Conservation (phyloP, 768 basidiomycete genomes). For the Boletus rubescentipes region DNA sequence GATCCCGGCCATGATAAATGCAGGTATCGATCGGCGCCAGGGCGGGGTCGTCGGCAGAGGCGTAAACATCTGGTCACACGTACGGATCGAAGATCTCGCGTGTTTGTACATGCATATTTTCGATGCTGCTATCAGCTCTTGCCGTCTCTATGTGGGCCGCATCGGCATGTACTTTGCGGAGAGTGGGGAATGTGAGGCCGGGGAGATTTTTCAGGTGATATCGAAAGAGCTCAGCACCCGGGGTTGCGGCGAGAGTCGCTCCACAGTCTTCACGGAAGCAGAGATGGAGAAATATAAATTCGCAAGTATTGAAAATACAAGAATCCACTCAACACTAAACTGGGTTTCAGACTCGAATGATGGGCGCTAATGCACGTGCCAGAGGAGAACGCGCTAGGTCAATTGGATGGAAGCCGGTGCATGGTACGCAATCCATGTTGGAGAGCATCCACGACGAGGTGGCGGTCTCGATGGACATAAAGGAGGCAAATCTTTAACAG, state of each 20-base stretch:
- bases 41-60: conserved; percentile 59
- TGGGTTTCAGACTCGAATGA: conserved; percentile 9
- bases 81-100: conserved; percentile 50
- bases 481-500: background rate
- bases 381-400: conserved; percentile 19
- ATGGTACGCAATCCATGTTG: conserved; percentile 41
- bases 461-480: conserved; percentile 18
- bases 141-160: conserved; percentile 24
- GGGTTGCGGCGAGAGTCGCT: conserved; percentile 18
- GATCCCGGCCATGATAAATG: conserved; percentile 48
- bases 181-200: conserved; percentile 47
- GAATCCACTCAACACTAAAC: background rate
- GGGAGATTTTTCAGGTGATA: conserved; percentile 42
- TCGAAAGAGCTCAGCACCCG: conserved; percentile 35
- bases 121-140: conserved; percentile 30
- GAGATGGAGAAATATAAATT: conserved; percentile 17
- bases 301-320: conserved; percentile 7
- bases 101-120: conserved; percentile 46
- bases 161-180: conserved; percentile 56
- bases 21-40: conserved; percentile 44
- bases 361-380: conserved; percentile 22
- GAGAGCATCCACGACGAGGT: conserved; percentile 43
- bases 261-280: conserved; percentile 41
- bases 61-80: conserved; percentile 59
- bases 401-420: conserved; percentile 25